phyloP scores from a whole-genome alignment of 495 filamentous ascomycete genomes.

The Alectoria sarmentosa region DNA sequence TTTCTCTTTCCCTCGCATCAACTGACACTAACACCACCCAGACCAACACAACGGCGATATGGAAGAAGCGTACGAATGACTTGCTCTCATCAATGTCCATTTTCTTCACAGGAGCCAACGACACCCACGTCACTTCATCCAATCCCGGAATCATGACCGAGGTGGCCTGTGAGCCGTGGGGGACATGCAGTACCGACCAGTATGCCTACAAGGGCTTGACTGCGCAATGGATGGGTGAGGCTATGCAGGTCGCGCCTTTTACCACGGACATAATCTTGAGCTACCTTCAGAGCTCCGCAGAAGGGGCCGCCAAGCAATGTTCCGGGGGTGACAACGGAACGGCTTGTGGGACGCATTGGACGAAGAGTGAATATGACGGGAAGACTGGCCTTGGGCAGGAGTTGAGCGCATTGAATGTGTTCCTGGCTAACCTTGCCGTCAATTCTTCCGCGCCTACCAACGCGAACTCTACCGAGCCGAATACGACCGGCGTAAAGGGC shows the following conservation, averaged over 20 bases:
- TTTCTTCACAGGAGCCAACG: constrained; percentile 50
- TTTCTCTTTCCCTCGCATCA: background rate
- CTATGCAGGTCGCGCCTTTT: constrained; percentile 59
- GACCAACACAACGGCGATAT: constrained; percentile 41
- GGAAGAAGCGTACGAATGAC: constrained; percentile 51
- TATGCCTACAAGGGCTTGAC: constrained; percentile 71
- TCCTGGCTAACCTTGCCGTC: constrained; percentile 39
- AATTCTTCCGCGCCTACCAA: constrained; percentile 5
- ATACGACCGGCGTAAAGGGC: background rate
- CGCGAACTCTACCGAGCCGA: background rate
- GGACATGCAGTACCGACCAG: constrained; percentile 64
- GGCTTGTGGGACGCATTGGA: constrained; percentile 47
- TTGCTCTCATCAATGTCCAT: constrained; percentile 46
- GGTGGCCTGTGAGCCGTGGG: constrained; percentile 58
- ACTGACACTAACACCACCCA: constrained; percentile 24
- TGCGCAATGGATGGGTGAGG: constrained; percentile 60
- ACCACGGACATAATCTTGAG: constrained; percentile 50
- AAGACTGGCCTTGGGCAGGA: constrained; percentile 52
- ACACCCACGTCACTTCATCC: background rate
- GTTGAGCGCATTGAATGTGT: constrained; percentile 61
- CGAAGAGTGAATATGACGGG: constrained; percentile 40
- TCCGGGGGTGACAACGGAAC: constrained; percentile 44
- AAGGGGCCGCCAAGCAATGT: constrained; percentile 56
- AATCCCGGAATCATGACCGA: constrained; percentile 48
- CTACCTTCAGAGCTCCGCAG: constrained; percentile 47